These are phyloP conservation scores for Phytophthora lateralis DNA, from an alignment of 352 stramenopile genomes.

Conservation along the genomic window DNA sequence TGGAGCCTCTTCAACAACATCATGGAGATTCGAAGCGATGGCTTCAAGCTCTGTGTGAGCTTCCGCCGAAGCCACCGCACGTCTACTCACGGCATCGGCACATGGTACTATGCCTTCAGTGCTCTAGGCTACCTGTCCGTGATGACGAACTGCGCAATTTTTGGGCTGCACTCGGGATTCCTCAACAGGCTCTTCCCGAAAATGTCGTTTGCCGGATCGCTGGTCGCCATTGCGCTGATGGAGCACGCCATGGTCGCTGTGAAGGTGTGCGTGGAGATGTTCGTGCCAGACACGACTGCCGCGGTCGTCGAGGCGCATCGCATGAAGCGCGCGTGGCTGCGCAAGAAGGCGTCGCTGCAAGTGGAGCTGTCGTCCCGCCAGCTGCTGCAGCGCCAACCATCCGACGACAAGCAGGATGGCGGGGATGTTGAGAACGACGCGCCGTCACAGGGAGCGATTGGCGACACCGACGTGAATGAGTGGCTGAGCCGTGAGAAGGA, in stretches of 20 bases:
- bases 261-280: conserved; percentile 83
- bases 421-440: neutral
- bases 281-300: conserved; percentile 72
- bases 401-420: conserved; percentile 17
- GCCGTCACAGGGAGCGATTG: conserved; percentile 23
- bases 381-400: conserved; percentile 34
- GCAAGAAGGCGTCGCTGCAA: conserved; percentile 79
- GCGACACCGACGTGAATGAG: conserved; percentile 61
- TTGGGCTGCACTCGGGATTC: conserved; percentile 91
- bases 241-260: conserved; percentile 82
- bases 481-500: conserved; percentile 79
- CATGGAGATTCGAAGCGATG: conserved; percentile 95
- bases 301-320: conserved; percentile 68
- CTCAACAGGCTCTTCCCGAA: conserved; percentile 71
- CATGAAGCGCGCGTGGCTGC: conserved; percentile 62
- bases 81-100: conserved; percentile 87
- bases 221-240: conserved; percentile 64
- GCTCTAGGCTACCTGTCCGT: conserved; percentile 92
- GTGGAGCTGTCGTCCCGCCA: conserved; percentile 70
- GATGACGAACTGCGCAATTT: conserved; percentile 95
- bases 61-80: conserved; percentile 75
- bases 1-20: conserved; percentile 95
- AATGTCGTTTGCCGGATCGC: conserved; percentile 60
- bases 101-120: conserved; percentile 93
- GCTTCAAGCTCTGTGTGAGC: conserved; percentile 93